A percentile compares a stretch with the other conserved stretches of the same genome.
These are phyloP conservation scores for Phytophthora pini DNA, from an alignment of 352 stramenopile genomes.

Conservation along the genomic window DNA sequence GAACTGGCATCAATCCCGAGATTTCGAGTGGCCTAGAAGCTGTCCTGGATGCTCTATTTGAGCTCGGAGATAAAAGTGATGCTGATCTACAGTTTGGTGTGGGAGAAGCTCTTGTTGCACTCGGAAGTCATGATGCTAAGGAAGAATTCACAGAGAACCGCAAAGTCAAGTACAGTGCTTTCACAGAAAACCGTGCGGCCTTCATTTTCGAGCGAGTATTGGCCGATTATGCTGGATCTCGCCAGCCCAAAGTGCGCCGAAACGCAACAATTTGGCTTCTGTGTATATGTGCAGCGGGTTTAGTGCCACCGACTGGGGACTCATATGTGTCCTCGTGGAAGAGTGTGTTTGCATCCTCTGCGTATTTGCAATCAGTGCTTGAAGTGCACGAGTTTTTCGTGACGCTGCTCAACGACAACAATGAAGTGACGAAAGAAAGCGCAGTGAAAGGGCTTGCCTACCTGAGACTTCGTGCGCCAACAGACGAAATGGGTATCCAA, in stretches of 20 bases:
- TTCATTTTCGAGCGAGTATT: slow-evolving; percentile 53
- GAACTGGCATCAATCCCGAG: slow-evolving; percentile 13
- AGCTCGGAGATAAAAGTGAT: slow-evolving; percentile 31
- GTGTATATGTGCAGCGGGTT: slow-evolving; percentile 65
- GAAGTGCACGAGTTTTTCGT: slow-evolving; percentile 79
- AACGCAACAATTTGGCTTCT: slow-evolving; percentile 73
- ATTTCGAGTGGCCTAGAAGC: slow-evolving; percentile 33
- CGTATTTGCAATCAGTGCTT: slow-evolving; percentile 44
- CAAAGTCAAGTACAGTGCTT: slow-evolving; percentile 19
- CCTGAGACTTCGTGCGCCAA: slow-evolving; percentile 62
- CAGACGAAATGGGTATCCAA: slow-evolving; percentile 54
- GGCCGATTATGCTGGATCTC: slow-evolving; percentile 42
- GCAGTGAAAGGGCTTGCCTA: slow-evolving; percentile 84
- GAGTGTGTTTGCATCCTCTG: slow-evolving; percentile 35
- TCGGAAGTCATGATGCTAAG: slow-evolving; percentile 44
- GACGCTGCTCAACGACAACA: slow-evolving; percentile 80
- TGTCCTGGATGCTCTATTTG: slow-evolving; percentile 33
- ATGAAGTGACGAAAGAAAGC: slow-evolving; percentile 72
- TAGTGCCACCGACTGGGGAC: slow-evolving; percentile 16
- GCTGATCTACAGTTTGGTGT: slow-evolving; percentile 62
- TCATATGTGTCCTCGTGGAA: slow-evolving; percentile 38
- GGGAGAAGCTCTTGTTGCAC: slow-evolving; percentile 57
- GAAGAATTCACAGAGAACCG: slow-evolving; percentile 30
- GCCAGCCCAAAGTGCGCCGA: slow-evolving; percentile 51
- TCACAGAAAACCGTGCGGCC: slow-evolving; percentile 42